These are phyloP conservation scores for Gigaspora rosea DNA, from an alignment of 192 early-diverging fungal genomes.

Conservation along the genomic window DNA sequence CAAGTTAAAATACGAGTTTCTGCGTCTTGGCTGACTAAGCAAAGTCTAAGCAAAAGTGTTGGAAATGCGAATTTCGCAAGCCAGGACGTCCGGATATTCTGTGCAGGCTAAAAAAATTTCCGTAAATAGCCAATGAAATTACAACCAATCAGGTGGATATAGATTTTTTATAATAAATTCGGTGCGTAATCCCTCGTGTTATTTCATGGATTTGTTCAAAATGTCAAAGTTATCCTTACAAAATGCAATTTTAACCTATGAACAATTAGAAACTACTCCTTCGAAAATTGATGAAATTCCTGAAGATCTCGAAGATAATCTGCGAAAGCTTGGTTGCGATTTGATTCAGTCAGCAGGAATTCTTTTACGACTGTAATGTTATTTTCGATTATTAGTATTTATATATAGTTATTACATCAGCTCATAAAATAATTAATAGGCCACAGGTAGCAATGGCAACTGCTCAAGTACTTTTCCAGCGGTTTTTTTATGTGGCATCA, in stretches of 20 bases:
- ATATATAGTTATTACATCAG: conserved; percentile 2
- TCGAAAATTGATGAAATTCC: conserved; percentile 62
- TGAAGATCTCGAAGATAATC: conserved; percentile 67
- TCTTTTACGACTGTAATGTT: conserved; percentile 67
- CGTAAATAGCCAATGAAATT: too few relatives aligned
- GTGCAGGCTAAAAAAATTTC: too few relatives aligned
- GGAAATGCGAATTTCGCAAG: too few relatives aligned
- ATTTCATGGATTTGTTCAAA: too few relatives aligned
- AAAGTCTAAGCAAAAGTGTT: too few relatives aligned
- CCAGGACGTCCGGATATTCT: too few relatives aligned
- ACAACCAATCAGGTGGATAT: too few relatives aligned
- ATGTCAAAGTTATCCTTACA: conserved; percentile 65
- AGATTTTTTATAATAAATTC: too few relatives aligned
- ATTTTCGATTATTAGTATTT: background rate
- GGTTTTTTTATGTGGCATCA: conserved; percentile 85
- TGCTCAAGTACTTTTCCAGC: conserved; percentile 90
- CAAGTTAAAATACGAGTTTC: too few relatives aligned
- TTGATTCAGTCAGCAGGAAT: conserved; percentile 85
- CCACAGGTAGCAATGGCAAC: conserved; percentile 96
- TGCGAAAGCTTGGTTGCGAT: conserved; percentile 78
- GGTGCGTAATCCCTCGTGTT: too few relatives aligned
- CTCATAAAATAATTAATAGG: conserved; percentile 45
- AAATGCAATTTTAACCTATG: conserved; percentile 75
- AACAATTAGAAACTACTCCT: conserved; percentile 69
- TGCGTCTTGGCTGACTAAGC: too few relatives aligned